These are phyloP conservation scores for Apophysomyces trapeziformis DNA, from an alignment of 371 early-diverging fungal genomes.

Conservation along the genomic window DNA sequence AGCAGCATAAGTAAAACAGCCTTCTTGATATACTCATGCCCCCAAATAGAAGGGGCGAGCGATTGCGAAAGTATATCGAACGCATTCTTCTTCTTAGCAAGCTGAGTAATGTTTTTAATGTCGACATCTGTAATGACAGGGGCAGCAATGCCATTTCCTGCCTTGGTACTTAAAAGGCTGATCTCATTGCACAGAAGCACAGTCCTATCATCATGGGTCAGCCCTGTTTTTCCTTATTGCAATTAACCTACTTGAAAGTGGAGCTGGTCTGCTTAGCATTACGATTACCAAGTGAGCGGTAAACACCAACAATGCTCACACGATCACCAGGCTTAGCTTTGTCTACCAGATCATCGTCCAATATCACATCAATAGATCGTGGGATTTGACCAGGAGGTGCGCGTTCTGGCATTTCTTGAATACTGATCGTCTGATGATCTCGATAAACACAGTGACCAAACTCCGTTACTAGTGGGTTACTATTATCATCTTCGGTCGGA, in stretches of 20 bases:
- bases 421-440: constrained; percentile 94
- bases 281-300: constrained; percentile 85
- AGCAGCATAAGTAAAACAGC: constrained; percentile 93
- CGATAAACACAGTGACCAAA: constrained; percentile 94
- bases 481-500: constrained; percentile 92
- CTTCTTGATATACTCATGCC: constrained; percentile 96
- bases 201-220: constrained; percentile 60
- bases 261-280: constrained; percentile 80
- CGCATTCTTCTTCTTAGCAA: constrained; percentile 73
- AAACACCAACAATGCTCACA: constrained; percentile 95
- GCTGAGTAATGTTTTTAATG: constrained; percentile 80
- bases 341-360: constrained; percentile 98
- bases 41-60: constrained; percentile 98
- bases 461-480: constrained; percentile 92
- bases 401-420: constrained; percentile 99
- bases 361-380: constrained; percentile 94
- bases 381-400: constrained; percentile 98
- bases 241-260: constrained; percentile 70
- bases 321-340: constrained; percentile 99
- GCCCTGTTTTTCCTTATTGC: not conserved
- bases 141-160: constrained; percentile 65
- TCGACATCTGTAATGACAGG: constrained; percentile 78
- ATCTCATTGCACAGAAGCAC: constrained; percentile 93
- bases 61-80: constrained; percentile 88
- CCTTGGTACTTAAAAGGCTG: constrained; percentile 79